phyloP scores from a whole-genome alignment of 352 stramenopile species.

The Proteromonas lacertae region DNA sequence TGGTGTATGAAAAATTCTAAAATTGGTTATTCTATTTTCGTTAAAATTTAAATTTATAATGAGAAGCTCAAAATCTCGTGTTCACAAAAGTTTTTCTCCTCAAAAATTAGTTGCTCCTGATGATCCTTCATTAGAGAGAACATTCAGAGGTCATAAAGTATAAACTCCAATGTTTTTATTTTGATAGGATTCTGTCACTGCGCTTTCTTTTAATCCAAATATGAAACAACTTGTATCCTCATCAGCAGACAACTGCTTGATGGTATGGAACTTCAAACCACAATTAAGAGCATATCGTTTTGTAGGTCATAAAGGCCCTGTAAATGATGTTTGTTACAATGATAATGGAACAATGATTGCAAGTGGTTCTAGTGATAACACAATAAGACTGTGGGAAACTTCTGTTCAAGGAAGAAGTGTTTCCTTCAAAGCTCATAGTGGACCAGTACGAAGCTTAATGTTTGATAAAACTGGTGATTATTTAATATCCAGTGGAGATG shows the following conservation, averaged over 20 bases:
- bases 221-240: slow-evolving; percentile 37
- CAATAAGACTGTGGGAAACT: slow-evolving; percentile 32
- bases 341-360: slow-evolving; percentile 31
- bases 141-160: slow-evolving; percentile 20
- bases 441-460: slow-evolving; percentile 24
- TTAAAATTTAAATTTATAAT: too few species aligned
- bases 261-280: slow-evolving; percentile 55
- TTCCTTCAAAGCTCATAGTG: slow-evolving; percentile 17
- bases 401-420: slow-evolving; percentile 4
- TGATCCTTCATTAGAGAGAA: slow-evolving; percentile 37
- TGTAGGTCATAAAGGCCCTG: slow-evolving; percentile 25
- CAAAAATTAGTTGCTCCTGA: too few species aligned
- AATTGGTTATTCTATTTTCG: too few species aligned
- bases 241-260: slow-evolving; percentile 29
- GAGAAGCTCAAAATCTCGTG: too few species aligned
- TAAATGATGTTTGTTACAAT: slow-evolving; percentile 24
- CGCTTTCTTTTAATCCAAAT: slow-evolving; percentile 34
- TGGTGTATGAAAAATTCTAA: too few species aligned
- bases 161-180: slow-evolving; percentile 28
- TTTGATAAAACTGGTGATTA: slow-evolving; percentile 31
- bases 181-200: slow-evolving; percentile 28
- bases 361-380: slow-evolving; percentile 46
- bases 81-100: too few species aligned
- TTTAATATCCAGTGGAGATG: slow-evolving; percentile 47
- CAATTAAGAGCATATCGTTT: slow-evolving; percentile 29